Conservation (phyloP, 345 rosid genomes). For the Ailanthus altissimus region DNA sequence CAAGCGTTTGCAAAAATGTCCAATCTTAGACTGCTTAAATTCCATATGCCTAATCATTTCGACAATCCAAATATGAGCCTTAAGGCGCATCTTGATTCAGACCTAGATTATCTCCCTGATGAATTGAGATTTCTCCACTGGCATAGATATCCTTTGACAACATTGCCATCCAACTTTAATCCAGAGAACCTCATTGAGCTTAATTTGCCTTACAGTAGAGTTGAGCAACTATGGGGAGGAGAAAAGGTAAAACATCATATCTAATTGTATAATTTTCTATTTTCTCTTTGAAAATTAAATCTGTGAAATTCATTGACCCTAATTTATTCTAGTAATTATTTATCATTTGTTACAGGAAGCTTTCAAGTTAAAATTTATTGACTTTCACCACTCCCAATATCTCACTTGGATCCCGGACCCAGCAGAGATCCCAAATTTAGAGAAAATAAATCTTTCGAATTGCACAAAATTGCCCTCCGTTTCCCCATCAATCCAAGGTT, state of each 20-base stretch:
- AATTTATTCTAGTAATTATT: background rate
- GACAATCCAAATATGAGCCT: too few relatives aligned
- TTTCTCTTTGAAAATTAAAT: too few relatives aligned
- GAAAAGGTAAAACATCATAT: background rate
- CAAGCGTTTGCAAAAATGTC: background rate
- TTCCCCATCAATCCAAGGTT: background rate
- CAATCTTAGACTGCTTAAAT: background rate
- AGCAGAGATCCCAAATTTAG: background rate
- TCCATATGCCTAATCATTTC: background rate
- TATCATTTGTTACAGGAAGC: background rate
- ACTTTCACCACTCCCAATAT: conserved; percentile 15
- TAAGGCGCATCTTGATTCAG: background rate
- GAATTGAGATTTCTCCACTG: too few relatives aligned
- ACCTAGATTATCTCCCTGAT: background rate
- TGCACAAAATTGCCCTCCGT: background rate
- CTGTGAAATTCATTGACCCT: background rate
- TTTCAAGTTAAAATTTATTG: too few relatives aligned
- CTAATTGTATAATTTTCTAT: too few relatives aligned
- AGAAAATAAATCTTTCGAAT: conserved; percentile 15
- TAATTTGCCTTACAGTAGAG: background rate
- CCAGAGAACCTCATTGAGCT: background rate
- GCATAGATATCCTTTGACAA: too few relatives aligned
- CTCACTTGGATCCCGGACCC: conserved; percentile 1
- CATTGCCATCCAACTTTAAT: too few relatives aligned
- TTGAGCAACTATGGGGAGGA: background rate